Evolutionary conservation across 2,329 filamentous ascomycete genomes (phyloP).

Genomic region (Calonectria honghensis): DNA sequence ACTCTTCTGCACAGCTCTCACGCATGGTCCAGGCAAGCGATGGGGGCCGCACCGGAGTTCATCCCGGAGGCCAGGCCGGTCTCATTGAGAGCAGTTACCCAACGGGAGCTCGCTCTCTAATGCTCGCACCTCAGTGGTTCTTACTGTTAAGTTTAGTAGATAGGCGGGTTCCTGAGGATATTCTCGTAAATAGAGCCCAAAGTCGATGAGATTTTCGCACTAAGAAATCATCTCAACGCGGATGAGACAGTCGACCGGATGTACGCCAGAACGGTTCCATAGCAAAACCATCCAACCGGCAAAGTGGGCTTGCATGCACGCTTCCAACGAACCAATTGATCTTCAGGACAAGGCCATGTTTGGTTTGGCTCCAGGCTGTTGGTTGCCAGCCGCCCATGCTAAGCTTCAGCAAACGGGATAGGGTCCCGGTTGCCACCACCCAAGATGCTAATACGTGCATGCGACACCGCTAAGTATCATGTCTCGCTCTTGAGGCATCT

Average conservation of each 20-base stretch:
- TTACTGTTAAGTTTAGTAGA: too few relatives aligned
- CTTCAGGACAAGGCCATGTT: slow-evolving; percentile 47
- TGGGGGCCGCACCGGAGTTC: slow-evolving; percentile 43
- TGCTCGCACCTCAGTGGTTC: background rate
- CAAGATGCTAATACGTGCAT: slow-evolving; percentile 2
- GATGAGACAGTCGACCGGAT: slow-evolving; percentile 29
- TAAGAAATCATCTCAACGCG: background rate
- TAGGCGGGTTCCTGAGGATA: background rate
- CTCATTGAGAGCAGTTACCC: slow-evolving; percentile 5
- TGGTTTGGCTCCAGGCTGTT: slow-evolving; percentile 46
- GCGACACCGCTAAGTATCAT: background rate
- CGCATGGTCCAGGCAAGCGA: slow-evolving; percentile 30
- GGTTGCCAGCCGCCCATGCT: slow-evolving; percentile 42
- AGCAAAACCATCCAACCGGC: slow-evolving; percentile 34
- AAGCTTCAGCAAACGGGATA: slow-evolving; percentile 31
- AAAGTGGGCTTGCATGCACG: slow-evolving; percentile 45
- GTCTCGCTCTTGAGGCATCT: background rate
- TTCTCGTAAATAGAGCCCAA: background rate
- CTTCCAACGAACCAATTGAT: slow-evolving; percentile 44
- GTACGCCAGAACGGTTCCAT: slow-evolving; percentile 38
- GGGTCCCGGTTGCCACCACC: slow-evolving; percentile 23
- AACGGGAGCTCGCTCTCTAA: background rate
- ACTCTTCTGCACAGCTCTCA: slow-evolving; percentile 41
- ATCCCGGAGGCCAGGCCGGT: slow-evolving; percentile 49
- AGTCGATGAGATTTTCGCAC: background rate